Base-by-base conservation (phyloP, 192 early-diverging fungal genomes). In the Rhizophagus clarus region DNA sequence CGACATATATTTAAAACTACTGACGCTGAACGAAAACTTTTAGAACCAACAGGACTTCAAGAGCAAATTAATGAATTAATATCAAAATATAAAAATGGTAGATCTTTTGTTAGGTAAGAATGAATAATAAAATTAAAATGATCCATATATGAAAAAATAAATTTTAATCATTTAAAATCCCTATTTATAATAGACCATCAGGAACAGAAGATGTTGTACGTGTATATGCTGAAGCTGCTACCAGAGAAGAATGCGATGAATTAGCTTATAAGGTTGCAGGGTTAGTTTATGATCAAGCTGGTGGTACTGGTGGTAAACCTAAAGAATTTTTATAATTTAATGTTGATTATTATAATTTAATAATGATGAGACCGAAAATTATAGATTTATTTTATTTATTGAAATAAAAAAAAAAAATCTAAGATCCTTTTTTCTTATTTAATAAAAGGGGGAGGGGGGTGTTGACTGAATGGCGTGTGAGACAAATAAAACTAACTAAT, bases 171-270 rank as follows among this genome's bases (percentile, higher is more conserved):
- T 3, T 28, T 74, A 29, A 56, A 60, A 32, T 60, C 15, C 9
- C 24, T 73, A 8, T 56, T 84, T 26, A 45, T 9, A 72, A 34
- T 77, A 93, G 93, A 75, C 96, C 98, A 24, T 98, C 96, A 15
- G 98, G 98, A 42, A 99, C 98, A 31, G 98, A 99, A 84, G 98
- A 99, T 82, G 95, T 97, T 14, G 98, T 99, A 24, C 94, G 98
- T 68, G 97, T 99, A 17, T 99, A 99, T 82, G 97, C 98, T 45
- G 98, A 99, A 86, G 98, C 98, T 26, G 95, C 94, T 49, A 97
- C 97, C 1, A 91, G 93, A 62, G 86, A 93, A 12, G 93, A 98
- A 78, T 95, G 94, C 63, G 97, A 99, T 75, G 89, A 93, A 76
- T 88, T 99, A 61, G 90, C 95, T 29, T 92, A 91, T 83, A 92